phyloP scores from a whole-genome alignment of 345 rosid species.

The Noccaea bulbosa region DNA sequence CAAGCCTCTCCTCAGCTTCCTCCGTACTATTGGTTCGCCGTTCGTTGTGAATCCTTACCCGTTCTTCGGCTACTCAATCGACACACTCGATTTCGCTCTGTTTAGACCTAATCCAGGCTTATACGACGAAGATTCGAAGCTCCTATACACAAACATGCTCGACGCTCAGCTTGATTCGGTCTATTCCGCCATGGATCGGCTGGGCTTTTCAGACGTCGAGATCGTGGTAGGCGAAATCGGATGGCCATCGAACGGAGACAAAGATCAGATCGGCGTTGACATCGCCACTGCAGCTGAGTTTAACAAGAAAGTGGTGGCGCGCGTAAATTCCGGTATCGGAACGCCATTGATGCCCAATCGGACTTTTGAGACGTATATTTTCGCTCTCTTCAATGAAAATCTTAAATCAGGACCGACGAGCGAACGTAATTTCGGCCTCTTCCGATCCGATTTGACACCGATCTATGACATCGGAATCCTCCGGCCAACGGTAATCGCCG shows the following conservation, averaged over 20 bases:
- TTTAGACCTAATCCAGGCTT: conserved; percentile 70
- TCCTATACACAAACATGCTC: conserved; percentile 72
- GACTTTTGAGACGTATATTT: conserved; percentile 83
- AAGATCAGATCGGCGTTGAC: conserved; percentile 61
- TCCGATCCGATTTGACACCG: conserved; percentile 67
- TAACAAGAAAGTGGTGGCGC: conserved; percentile 63
- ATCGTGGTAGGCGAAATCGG: conserved; percentile 90
- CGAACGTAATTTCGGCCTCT: conserved; percentile 78
- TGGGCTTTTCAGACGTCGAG: conserved; percentile 71
- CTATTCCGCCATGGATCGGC: conserved; percentile 66
- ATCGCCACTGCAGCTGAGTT: conserved; percentile 61
- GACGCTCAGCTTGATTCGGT: conserved; percentile 94
- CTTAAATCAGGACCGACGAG: conserved; percentile 73
- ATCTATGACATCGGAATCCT: conserved; percentile 74
- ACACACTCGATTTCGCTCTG: conserved; percentile 77
- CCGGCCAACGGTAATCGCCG: conserved; percentile 67
- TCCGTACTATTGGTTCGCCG: conserved; percentile 60
- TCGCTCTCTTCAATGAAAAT: conserved; percentile 84
- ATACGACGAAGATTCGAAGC: conserved; percentile 54
- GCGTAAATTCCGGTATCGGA: conserved; percentile 63
- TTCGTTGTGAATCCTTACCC: conserved; percentile 90
- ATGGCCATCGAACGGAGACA: conserved; percentile 83
- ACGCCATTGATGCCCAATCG: conserved; percentile 89
- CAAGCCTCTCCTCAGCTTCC: conserved; percentile 81
- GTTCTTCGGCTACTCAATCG: conserved; percentile 65